Base-by-base conservation (phyloP, 2,329 filamentous ascomycete species). In the Cytospora paraplurivora region DNA sequence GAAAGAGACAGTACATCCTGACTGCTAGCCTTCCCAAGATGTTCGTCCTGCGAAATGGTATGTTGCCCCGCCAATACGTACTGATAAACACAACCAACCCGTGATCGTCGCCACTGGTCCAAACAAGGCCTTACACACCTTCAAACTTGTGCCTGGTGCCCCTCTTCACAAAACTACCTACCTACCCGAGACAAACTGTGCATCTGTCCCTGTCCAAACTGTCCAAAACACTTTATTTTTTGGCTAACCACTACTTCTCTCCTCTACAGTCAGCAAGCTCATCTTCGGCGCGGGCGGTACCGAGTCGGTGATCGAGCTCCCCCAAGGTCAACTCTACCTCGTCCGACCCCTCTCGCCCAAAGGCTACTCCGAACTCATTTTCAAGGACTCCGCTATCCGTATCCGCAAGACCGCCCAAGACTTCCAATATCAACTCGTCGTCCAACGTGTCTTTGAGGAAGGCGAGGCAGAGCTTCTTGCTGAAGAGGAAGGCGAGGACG, bases 351-450 rank as follows among this genome's bases (percentile, higher is more conserved):
- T 92, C 56, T 98, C 94, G 8, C 93, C 94, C 63, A 99, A 99
- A 77, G 95, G 95, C 69, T 98, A 97, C 76, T 97, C 94, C 1
- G 95, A 99, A 77, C 92, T 98, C 74, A 96, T 99, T 77, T 99
- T 97, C 84, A 97, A 95, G 77, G 95, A 99, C 87, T 90, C 93
- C 47, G 91, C 92, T 54, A 92, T 94, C 59, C 92, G 90, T 67
- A 96, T 99, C 72, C 90, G 96, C 68, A 88, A 92, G 68, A 98
- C 95, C 17, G 93, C 91, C 21, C 93, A 97, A 75, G 93, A 98
- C 60, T 97, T 91, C 72, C 93, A 99, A 72, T 99, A 98, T 75
- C 95, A 99, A 76, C 91, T 99, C 13, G 94, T 98, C 49, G 86
- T 98, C 50, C 95, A 99, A 76, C 87, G 95, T 66, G 94, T 94